phyloP scores from a whole-genome alignment of 2,329 filamentous ascomycete genomes.

The Penicillium sp. region DNA sequence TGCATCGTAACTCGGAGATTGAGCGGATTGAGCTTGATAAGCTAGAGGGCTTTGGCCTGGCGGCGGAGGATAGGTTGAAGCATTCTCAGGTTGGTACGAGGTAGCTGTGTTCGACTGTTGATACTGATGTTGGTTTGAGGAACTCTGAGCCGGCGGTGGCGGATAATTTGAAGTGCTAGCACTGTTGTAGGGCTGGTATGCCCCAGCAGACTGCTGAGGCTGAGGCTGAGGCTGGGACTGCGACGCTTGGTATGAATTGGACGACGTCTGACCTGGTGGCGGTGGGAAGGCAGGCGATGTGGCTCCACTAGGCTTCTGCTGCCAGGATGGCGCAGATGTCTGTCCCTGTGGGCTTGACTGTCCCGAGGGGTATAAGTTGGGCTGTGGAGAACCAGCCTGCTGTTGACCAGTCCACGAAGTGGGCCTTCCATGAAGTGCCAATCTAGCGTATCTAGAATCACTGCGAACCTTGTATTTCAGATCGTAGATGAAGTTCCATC shows the following conservation, averaged over 20 bases:
- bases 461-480: slow-evolving; percentile 70
- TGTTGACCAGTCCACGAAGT: slow-evolving; percentile 23
- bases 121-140: slow-evolving; percentile 11
- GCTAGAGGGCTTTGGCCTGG: slow-evolving; percentile 3
- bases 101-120: slow-evolving; percentile 3
- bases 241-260: background rate
- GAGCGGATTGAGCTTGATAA: slow-evolving; percentile 3
- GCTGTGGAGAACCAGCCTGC: slow-evolving; percentile 20
- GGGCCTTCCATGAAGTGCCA: slow-evolving; percentile 35
- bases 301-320: background rate
- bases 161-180: slow-evolving; percentile 2
- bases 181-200: slow-evolving; percentile 5
- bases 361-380: slow-evolving; percentile 14
- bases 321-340: slow-evolving; percentile 12
- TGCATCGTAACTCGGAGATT: slow-evolving; percentile 10
- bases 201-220: background rate
- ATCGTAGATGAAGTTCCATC: slow-evolving; percentile 89
- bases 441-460: slow-evolving; percentile 49
- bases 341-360: slow-evolving; percentile 17
- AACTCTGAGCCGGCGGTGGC: slow-evolving; percentile 8
- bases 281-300: slow-evolving; percentile 1
- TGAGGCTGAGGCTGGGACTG: slow-evolving; percentile 14
- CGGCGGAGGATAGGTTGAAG: slow-evolving; percentile 5
- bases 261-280: background rate
- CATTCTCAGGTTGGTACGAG: background rate